Base-by-base conservation (phyloP, 768 basidiomycete species). In the Mycena alexandri region DNA sequence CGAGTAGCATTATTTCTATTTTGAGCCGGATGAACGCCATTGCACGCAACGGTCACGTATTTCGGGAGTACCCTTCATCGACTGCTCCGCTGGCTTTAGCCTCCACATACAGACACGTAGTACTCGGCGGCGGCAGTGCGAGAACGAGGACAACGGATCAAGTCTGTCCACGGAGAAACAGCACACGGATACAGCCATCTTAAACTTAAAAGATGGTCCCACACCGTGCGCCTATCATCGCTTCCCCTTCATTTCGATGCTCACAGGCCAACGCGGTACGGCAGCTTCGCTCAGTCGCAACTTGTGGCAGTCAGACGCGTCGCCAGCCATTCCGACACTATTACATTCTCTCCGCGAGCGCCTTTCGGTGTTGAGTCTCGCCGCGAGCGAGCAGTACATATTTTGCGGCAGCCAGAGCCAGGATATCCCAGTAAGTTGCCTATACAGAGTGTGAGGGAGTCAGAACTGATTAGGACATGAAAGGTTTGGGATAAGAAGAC, bases 401-500 rank as follows among this genome's bases (percentile, higher is more conserved):
- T 97, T 93, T 75, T 91, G 90, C 61, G 95, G 95, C 1, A 92
- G 89, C 71, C 94, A 96, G 75, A 87, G 85, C 53, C 81, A 87
- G 63, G 88, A 92, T 73, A 94, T 96, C 62, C 87, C 87, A 56
- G 95, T 94, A 70, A 71, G 87, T 64, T 48, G 38, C 38, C 46
- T 24, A 17, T 13, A 36, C 53, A 25, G 25, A 34, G 25, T 22
- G 34, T 41, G 41, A 25, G 9, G 70, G n/a, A 17, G 44, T 65
- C 29, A 67, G 38, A 38, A 11, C 38, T 47, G 22, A 29, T 38
- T 19, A 44, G 2, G n/a, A 21, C 11, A 2, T 10, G 22, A 44
- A n/a, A 98, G 95, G 95, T 97, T 47, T 97, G 95, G 93, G 89
- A 93, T 75, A 90, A 92, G 73, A 79, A 80, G 42, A 86, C 90